Percentiles rank a stretch among this genome's conserved stretches.
Evolutionary conservation across 2,329 filamentous ascomycete genomes (phyloP).

Genomic region (Epichloe amarillans): DNA sequence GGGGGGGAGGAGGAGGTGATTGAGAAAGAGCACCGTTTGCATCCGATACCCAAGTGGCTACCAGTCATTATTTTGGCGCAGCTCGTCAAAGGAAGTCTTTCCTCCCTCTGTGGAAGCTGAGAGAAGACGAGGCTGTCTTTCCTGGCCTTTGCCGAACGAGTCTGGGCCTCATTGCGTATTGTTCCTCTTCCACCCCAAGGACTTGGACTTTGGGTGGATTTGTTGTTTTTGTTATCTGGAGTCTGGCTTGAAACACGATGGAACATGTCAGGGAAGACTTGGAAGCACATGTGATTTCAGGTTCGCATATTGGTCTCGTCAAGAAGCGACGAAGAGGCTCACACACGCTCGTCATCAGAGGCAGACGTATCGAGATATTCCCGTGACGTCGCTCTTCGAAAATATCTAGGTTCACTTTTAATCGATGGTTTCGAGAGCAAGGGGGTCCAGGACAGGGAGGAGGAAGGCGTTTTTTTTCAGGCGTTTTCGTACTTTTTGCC

Average conservation of each 20-base stretch:
- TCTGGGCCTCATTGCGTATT: not conserved
- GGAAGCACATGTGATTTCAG: too few relatives aligned
- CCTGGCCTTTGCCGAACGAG: not conserved
- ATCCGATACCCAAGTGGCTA: slow-evolving; percentile 2
- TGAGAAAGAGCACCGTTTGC: not conserved
- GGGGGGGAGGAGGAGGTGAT: too few relatives aligned
- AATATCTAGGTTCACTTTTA: too few relatives aligned
- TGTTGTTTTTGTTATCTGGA: not conserved
- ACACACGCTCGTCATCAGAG: not conserved
- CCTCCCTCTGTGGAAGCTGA: not conserved
- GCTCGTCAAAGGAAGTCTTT: not conserved
- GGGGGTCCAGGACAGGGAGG: not conserved
- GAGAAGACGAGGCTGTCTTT: not conserved
- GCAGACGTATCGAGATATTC: not conserved
- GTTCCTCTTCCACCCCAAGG: not conserved
- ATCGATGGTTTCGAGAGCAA: not conserved
- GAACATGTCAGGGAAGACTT: too few relatives aligned
- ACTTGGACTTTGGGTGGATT: not conserved
- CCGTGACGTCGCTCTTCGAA: not conserved
- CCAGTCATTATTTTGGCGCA: not conserved
- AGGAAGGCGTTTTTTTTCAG: slow-evolving; percentile 1
- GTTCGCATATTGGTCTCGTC: too few relatives aligned
- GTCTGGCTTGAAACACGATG: not conserved
- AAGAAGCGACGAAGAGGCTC: too few relatives aligned
- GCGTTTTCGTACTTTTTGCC: not conserved